These are phyloP conservation scores for Trametes cinnabarina DNA, from an alignment of 768 basidiomycete species.

Conservation along the genomic window DNA sequence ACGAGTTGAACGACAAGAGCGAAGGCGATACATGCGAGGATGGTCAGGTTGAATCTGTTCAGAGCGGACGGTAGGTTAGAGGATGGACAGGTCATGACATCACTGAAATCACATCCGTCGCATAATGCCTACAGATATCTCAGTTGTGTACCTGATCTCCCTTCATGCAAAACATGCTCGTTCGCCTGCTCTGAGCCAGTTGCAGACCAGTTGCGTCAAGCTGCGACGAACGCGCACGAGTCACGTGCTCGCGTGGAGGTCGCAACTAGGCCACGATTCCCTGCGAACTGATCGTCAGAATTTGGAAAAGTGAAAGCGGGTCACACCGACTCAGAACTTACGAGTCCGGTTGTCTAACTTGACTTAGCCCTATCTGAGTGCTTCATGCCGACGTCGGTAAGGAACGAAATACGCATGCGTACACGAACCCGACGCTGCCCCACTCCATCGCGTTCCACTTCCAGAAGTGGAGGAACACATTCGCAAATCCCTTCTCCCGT, in stretches of 20 bases:
- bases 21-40: background rate
- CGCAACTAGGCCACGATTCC: background rate
- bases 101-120: no score
- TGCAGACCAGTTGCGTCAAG: background rate
- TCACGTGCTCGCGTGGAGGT: background rate
- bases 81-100: no score
- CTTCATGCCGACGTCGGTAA: constrained; percentile 35
- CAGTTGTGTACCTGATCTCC: no score
- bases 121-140: no score
- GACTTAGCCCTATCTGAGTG: background rate
- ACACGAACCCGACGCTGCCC: constrained; percentile 56
- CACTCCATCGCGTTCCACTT: constrained; percentile 54
- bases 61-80: no score
- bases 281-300: background rate
- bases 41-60: background rate
- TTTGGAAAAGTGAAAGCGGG: background rate
- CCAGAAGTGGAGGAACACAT: constrained; percentile 44
- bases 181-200: no score
- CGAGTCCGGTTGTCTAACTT: background rate
- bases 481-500: constrained; percentile 23
- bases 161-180: no score
- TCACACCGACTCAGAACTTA: background rate
- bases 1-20: background rate
- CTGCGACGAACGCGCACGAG: background rate
- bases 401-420: constrained; percentile 43